Base-by-base conservation (phyloP, 768 basidiomycete genomes). In the Suillus placidus region DNA sequence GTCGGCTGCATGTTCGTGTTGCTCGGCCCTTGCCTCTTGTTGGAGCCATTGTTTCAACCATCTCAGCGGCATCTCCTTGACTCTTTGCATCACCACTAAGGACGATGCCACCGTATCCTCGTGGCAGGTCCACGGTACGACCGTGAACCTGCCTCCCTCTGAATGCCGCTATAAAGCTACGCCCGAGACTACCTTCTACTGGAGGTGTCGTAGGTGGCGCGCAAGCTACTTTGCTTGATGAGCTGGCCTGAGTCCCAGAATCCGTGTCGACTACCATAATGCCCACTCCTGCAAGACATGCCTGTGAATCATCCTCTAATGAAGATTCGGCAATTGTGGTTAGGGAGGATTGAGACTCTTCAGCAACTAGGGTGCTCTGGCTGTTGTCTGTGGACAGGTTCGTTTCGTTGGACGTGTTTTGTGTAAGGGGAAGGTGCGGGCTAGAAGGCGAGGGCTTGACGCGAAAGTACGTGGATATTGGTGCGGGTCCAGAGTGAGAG, bases 61-160 rank as follows among this genome's bases (percentile, higher is more conserved):
- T 43, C 23, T 52, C 67, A 26, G 49, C 16, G 3, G 64, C 66
- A 30, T 71, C 75, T n/a, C 67, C 40, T 32, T 67, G 70, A 47
- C 56, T 66, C 14, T 69, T 72, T 8, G 68, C 57, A 40, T 64
- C 66, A 14, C 60, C 55, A 4, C 77, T 79, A 7, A 95, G 76
- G 2, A 94, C 82, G 13, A 93, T 69, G 7, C 93, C 93, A 0
- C 79, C 71, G 71, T 92, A 94, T 0, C 92, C 92, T 7, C 76
- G 71, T 2, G 92, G 93, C 0, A 94, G 68, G 23, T 80, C 76
- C 2, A 92, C 80, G 18, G 81, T 80, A 23, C 89, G 75, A 1
- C 93, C 92, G 52, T 91, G 89, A 47, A 95, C 81, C 14, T 80
- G 82, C n/a, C 93, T 80, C 13, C 93, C 93, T 3, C 93, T 83